Conservation (phyloP, 2,329 filamentous ascomycete species). For the Colletotrichum costaricense region DNA sequence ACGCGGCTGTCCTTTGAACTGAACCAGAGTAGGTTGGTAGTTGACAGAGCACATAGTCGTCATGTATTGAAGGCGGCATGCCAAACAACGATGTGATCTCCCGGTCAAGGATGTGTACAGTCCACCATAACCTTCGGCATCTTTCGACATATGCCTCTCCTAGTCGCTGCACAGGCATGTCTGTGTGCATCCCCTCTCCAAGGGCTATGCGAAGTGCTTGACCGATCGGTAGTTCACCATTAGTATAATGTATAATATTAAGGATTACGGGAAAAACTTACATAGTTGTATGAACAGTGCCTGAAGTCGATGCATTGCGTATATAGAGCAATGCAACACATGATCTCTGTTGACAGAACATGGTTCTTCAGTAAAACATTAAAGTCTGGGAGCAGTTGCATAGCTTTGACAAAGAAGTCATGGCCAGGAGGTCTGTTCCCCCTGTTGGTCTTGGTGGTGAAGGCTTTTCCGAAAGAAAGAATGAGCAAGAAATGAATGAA, state of each 20-base stretch:
- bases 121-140: conserved; percentile 65
- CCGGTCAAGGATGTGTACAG: conserved; percentile 62
- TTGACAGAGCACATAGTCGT: conserved; percentile 61
- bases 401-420: conserved; percentile 57
- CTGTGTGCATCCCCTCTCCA: conserved; percentile 62
- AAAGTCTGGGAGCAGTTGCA: conserved; percentile 55
- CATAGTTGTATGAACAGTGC: conserved; percentile 56
- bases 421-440: conserved; percentile 56
- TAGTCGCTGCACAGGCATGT: conserved; percentile 57
- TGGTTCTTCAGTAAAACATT: conserved; percentile 54
- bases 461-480: conserved; percentile 66
- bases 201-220: conserved; percentile 63
- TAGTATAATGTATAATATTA: no score
- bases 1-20: conserved; percentile 39
- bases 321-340: conserved; percentile 64
- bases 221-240: conserved; percentile 47
- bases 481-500: conserved; percentile 66
- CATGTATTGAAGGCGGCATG: conserved; percentile 58
- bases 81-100: conserved; percentile 67
- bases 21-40: conserved; percentile 45
- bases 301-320: conserved; percentile 62
- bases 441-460: conserved; percentile 53
- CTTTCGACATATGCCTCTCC: conserved; percentile 55
- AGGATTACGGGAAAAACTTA: conserved; percentile 39
- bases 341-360: conserved; percentile 58